These are phyloP conservation scores for Colletotrichum chlorophyti DNA, from an alignment of 2,329 filamentous ascomycete species.

Conservation along the genomic window DNA sequence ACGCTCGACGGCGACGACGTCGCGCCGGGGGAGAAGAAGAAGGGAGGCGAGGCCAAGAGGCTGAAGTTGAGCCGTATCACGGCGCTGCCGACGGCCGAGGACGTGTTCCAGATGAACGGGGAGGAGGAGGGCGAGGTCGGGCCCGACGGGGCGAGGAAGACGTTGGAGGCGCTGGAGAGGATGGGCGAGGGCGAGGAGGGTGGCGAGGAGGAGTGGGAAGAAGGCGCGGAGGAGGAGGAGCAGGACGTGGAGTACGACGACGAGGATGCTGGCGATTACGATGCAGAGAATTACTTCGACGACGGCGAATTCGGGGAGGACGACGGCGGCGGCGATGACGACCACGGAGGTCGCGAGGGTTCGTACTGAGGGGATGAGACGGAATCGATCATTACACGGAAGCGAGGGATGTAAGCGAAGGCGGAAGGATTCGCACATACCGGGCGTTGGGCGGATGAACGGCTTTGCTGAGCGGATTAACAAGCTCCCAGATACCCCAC, in stretches of 20 bases:
- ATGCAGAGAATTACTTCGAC: slow-evolving; percentile 67
- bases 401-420: neutral
- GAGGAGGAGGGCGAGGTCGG: slow-evolving; percentile 36
- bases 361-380: slow-evolving; percentile 27
- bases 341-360: slow-evolving; percentile 42
- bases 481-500: slow-evolving; percentile 27
- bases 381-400: neutral
- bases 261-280: slow-evolving; percentile 66
- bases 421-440: slow-evolving; percentile 16
- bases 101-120: slow-evolving; percentile 51
- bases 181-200: slow-evolving; percentile 59
- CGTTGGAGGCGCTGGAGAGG: slow-evolving; percentile 52
- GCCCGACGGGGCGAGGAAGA: slow-evolving; percentile 41
- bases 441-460: slow-evolving; percentile 25
- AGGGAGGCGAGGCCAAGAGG: slow-evolving; percentile 48
- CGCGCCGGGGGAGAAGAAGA: slow-evolving; percentile 21
- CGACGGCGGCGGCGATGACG: slow-evolving; percentile 59
- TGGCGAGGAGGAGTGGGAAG: too few relatives aligned
- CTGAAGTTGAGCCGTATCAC: slow-evolving; percentile 55
- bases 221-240: slow-evolving; percentile 54
- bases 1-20: slow-evolving; percentile 58
- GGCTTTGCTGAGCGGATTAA: slow-evolving; percentile 23
- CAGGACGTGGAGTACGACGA: slow-evolving; percentile 62
- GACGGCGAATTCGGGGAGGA: slow-evolving; percentile 62
- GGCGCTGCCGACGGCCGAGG: slow-evolving; percentile 56